A percentile compares a stretch with the other conserved stretches of the same genome.
These are phyloP conservation scores for Pyricularia grisea DNA, from an alignment of 2,329 filamentous ascomycete genomes.

Conservation along the genomic window DNA sequence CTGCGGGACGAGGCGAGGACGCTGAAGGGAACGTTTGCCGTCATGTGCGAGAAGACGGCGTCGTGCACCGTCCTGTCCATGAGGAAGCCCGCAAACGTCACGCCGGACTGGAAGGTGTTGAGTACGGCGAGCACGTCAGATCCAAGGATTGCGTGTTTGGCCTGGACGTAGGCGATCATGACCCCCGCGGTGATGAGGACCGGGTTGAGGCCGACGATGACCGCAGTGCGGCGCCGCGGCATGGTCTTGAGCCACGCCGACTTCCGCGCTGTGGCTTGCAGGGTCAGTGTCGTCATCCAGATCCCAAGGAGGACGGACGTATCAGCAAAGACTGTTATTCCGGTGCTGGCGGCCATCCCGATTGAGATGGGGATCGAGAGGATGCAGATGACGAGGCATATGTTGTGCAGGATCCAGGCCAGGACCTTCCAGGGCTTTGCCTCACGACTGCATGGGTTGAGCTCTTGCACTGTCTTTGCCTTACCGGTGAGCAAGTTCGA, in stretches of 20 bases:
- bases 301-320: conserved; percentile 35
- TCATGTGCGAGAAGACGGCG: conserved; percentile 2
- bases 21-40: conserved; percentile 14
- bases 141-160: conserved; percentile 21
- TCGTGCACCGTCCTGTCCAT: background rate
- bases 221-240: conserved; percentile 14
- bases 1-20: background rate
- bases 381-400: conserved; percentile 20
- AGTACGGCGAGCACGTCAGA: conserved; percentile 13
- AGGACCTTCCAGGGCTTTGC: background rate
- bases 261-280: conserved; percentile 19
- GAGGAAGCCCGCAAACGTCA: conserved; percentile 19
- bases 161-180: conserved; percentile 32
- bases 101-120: conserved; percentile 16
- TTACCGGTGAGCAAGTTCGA: background rate
- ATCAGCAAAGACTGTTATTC: conserved; percentile 31
- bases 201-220: conserved; percentile 34
- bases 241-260: conserved; percentile 1
- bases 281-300: conserved; percentile 33
- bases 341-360: conserved; percentile 21
- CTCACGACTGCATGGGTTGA: no score
- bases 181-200: conserved; percentile 36
- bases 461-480: background rate
- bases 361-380: conserved; percentile 25
- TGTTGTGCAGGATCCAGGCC: conserved; percentile 12